A percentile compares a stretch with the other conserved stretches of the same genome.
phyloP scores from a whole-genome alignment of 192 early-diverging fungal species.

The Podila minutissima region DNA sequence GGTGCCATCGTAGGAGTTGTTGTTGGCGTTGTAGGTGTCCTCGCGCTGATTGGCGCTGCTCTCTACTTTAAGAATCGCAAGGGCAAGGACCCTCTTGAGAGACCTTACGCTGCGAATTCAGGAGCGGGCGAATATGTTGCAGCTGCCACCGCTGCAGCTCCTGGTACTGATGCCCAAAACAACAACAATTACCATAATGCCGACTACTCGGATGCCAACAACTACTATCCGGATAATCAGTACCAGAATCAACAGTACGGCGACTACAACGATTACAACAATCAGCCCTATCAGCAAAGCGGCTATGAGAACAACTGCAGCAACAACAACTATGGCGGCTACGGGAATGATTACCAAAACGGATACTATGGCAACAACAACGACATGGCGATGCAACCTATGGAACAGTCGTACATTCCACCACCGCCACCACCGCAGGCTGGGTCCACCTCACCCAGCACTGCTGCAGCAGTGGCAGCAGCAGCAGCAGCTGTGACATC shows the following conservation, averaged over 20 bases:
- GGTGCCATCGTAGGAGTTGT: slow-evolving; percentile 44
- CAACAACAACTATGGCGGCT: slow-evolving; percentile 6
- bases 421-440: slow-evolving; percentile 22
- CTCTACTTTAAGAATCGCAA: slow-evolving; percentile 12
- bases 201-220: slow-evolving; percentile 19
- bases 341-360: neutral
- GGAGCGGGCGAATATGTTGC: neutral
- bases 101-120: neutral
- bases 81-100: slow-evolving; percentile 4
- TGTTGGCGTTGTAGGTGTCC: slow-evolving; percentile 16
- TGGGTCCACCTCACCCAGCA: neutral
- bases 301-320: neutral
- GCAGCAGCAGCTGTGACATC: neutral
- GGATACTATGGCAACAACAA: neutral
- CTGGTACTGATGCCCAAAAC: neutral
- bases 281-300: slow-evolving; percentile 8
- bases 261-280: slow-evolving; percentile 13
- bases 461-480: slow-evolving; percentile 5
- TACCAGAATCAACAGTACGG: slow-evolving; percentile 19
- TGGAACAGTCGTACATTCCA: slow-evolving; percentile 20
- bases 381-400: slow-evolving; percentile 22
- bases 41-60: slow-evolving; percentile 15
- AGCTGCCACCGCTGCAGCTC: neutral
- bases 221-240: slow-evolving; percentile 13
- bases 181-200: slow-evolving; percentile 18